These are phyloP conservation scores for Wilhelminamyces savonicus DNA, from an alignment of 805 yeast species.

Conservation along the genomic window DNA sequence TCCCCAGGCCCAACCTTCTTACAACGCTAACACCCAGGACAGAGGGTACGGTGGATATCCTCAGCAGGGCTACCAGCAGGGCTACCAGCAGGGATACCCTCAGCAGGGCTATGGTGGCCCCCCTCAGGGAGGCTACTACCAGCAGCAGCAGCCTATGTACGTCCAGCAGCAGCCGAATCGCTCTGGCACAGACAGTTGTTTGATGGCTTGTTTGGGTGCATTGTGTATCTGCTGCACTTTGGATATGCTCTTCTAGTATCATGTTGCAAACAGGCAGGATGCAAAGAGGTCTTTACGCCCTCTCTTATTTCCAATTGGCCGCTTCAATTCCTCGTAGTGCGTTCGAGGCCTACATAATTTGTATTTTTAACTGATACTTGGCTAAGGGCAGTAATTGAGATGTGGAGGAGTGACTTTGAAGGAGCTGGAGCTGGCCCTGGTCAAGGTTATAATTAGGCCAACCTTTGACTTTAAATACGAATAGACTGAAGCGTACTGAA, in stretches of 20 bases:
- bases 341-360: too few species aligned
- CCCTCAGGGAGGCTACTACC: slow-evolving; percentile 27
- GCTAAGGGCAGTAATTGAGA: too few species aligned
- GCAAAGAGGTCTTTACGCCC: too few species aligned
- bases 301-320: too few species aligned
- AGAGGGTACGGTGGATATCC: slow-evolving; percentile 13
- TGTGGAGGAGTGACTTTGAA: too few species aligned
- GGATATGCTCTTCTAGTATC: slow-evolving; percentile 21
- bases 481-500: too few species aligned
- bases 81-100: slow-evolving; percentile 9
- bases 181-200: slow-evolving; percentile 25
- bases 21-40: slow-evolving; percentile 8
- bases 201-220: slow-evolving; percentile 35
- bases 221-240: slow-evolving; percentile 32
- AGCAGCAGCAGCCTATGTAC: slow-evolving; percentile 38
- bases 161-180: slow-evolving; percentile 32
- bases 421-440: too few species aligned
- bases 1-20: slow-evolving; percentile 9
- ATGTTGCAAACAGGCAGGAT: too few species aligned
- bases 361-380: too few species aligned
- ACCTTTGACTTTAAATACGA: too few species aligned
- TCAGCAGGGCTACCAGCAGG: slow-evolving; percentile 6
- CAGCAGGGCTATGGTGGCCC: slow-evolving; percentile 14
- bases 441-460: too few species aligned
- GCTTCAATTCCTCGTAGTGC: too few species aligned